Evolutionary conservation across 148 eudicot species (phyloP).

Genomic region (Rheum nobile): DNA sequence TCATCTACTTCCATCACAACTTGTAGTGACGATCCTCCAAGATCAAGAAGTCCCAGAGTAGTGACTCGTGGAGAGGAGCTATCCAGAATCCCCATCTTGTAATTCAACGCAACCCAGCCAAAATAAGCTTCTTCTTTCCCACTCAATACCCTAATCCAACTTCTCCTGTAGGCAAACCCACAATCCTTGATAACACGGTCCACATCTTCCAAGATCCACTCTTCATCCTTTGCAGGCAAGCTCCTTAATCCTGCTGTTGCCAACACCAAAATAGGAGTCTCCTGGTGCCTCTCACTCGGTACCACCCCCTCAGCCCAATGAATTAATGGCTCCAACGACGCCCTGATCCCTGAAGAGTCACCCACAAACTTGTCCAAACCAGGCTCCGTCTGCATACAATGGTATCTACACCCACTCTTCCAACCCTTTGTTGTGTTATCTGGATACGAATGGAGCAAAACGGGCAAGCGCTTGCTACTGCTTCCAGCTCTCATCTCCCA

Average conservation of each 20-base stretch:
- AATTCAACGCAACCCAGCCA: slow-evolving; percentile 82
- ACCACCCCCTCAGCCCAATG: slow-evolving; percentile 47
- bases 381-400: slow-evolving; percentile 74
- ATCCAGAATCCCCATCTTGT: slow-evolving; percentile 44
- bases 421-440: slow-evolving; percentile 22
- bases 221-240: slow-evolving; percentile 24
- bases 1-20: slow-evolving; percentile 40
- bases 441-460: slow-evolving; percentile 45
- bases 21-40: slow-evolving; percentile 90
- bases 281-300: slow-evolving; percentile 33
- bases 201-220: slow-evolving; percentile 42
- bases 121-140: slow-evolving; percentile 86
- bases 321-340: slow-evolving; percentile 60
- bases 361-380: slow-evolving; percentile 72
- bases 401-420: slow-evolving; percentile 48
- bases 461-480: slow-evolving; percentile 24
- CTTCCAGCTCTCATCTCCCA: slow-evolving; percentile 22
- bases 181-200: slow-evolving; percentile 40
- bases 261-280: slow-evolving; percentile 51
- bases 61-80: slow-evolving; percentile 20
- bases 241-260: slow-evolving; percentile 85
- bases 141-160: slow-evolving; percentile 68
- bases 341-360: slow-evolving; percentile 42
- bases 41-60: slow-evolving; percentile 70
- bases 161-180: slow-evolving; percentile 34